Base-by-base conservation (phyloP, 2,329 filamentous ascomycete species). In the Aureobasidium sp. region DNA sequence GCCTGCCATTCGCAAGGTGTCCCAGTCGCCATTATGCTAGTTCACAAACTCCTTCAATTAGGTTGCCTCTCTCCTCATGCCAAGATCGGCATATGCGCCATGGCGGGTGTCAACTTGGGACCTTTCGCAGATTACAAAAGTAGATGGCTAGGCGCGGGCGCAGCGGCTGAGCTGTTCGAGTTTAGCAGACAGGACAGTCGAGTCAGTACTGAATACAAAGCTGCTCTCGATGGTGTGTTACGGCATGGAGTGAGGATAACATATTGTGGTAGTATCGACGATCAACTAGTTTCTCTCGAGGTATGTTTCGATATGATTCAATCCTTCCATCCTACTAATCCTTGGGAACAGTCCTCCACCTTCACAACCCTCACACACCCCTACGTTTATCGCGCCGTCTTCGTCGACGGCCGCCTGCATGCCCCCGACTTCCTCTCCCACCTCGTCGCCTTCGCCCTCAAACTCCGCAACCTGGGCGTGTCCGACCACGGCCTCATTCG, bases 1-100 rank as follows among this genome's bases (percentile, higher is more conserved):
- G 91, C 91, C 2, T 96, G 91, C 64, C 94, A 99, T 73, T 96
- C 91, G 2, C 94, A 99, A 74, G 94, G 94, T 25, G 94, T 97
- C 0, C 94, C 94, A 0, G 94, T 99, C 0, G 88, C 89, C 6
- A 83, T 96, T 64, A 97, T 97, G 86, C 80, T 99, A 3, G 81
- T 97, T 5, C 91, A 92, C 5, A 97, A 96, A 74, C 80, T 99
- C 45, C 92, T 99, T 60, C 88, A 94, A 59, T 86, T 97, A 63
- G 92, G 92, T 1, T 90, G 94, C 67, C 83, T 97, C 34, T 87
- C 85, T 15, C 83, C 84, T 44, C 63, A 71, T 15, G 83, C 88
- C 6, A 87, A 86, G 58, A 87, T 99, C 49, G 92, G 93, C 2
- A 83, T 99, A 12, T 97, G 94, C 70, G 92, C 80, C 68, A 87